Conservation (phyloP, 768 basidiomycete genomes). For the Candolleomyces efflorescens region DNA sequence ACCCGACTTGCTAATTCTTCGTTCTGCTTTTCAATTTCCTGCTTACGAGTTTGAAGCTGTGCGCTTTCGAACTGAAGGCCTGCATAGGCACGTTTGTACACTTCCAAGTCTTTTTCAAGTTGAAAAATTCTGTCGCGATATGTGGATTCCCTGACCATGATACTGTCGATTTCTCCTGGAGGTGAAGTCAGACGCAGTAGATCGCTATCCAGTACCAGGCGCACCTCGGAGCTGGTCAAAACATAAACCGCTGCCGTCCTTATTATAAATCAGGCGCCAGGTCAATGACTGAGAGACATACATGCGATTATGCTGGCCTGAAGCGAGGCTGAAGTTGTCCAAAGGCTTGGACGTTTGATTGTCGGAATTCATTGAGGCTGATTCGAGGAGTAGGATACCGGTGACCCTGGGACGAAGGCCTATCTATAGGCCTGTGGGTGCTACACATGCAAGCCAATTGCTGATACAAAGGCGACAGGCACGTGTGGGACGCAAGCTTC, state of each 20-base stretch:
- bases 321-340: no score
- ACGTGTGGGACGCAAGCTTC: no score
- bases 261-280: no score
- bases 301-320: no score
- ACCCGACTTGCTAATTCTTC: constrained; percentile 37
- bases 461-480: no score
- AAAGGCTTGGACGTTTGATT: no score
- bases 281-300: no score
- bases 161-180: constrained; percentile 34
- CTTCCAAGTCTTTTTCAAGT: constrained; percentile 36
- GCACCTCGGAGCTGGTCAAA: constrained; percentile 36
- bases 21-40: constrained; percentile 33
- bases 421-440: no score
- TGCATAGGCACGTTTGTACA: constrained; percentile 39
- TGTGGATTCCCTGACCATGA: constrained; percentile 28
- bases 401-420: no score
- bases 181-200: background rate
- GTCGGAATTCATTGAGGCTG: no score
- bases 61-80: constrained; percentile 32
- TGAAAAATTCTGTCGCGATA: constrained; percentile 27
- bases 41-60: constrained; percentile 27
- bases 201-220: background rate
- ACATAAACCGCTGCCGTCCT: constrained; percentile 17
- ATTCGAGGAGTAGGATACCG: no score
- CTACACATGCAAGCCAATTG: no score